A percentile compares a stretch with the other conserved stretches of the same genome.
Conservation (phyloP, 2,329 filamentous ascomycete genomes). For the Xylaria digitata region DNA sequence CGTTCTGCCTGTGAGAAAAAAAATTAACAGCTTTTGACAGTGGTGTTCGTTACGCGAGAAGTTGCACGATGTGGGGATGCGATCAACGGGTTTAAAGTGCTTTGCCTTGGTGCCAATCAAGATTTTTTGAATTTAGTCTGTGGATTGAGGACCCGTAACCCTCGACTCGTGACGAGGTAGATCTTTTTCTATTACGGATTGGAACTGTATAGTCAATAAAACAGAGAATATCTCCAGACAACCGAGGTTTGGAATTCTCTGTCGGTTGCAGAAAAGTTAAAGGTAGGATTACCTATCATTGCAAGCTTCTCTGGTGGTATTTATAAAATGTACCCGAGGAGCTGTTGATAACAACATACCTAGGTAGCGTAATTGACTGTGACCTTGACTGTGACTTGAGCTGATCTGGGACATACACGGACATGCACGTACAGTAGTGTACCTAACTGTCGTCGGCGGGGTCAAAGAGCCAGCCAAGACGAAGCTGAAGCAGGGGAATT, state of each 20-base stretch:
- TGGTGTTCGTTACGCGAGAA: constrained; percentile 34
- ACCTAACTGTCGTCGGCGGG: constrained; percentile 1
- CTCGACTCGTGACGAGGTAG: constrained; percentile 35
- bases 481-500: constrained; percentile 31
- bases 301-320: not conserved
- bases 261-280: not conserved
- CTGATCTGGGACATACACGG: too few species aligned
- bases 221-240: not conserved
- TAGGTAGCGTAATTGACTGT: not conserved
- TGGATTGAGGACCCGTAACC: constrained; percentile 27
- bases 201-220: not conserved
- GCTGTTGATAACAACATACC: too few species aligned
- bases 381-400: not conserved
- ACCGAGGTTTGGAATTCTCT: not conserved
- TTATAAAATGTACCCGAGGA: not conserved
- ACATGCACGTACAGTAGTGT: too few species aligned
- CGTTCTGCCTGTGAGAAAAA: not conserved
- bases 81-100: constrained; percentile 1
- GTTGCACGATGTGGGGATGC: constrained; percentile 44
- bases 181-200: constrained; percentile 21
- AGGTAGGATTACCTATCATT: too few species aligned
- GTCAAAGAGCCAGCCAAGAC: constrained; percentile 17
- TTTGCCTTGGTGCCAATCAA: constrained; percentile 12
- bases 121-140: not conserved
- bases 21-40: constrained; percentile 34